These are phyloP conservation scores for Penicillium canescens DNA, from an alignment of 495 filamentous ascomycete genomes.

Conservation along the genomic window DNA sequence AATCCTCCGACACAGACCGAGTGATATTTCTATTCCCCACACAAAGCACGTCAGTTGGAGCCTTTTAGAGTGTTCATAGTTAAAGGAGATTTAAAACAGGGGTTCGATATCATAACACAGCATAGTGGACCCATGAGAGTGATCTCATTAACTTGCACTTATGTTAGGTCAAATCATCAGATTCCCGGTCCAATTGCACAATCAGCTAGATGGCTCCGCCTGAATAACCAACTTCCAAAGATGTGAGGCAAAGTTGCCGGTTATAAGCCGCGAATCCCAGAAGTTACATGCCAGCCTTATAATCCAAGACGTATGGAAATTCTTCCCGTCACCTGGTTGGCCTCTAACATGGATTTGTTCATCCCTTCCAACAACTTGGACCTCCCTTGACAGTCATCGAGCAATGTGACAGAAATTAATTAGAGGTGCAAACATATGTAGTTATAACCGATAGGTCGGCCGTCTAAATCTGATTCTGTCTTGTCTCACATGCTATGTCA, in stretches of 20 bases:
- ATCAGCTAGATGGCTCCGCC: not conserved
- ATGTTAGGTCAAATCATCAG: not conserved
- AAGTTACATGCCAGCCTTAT: conserved; percentile 11
- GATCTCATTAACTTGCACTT: not conserved
- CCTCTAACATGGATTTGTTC: not conserved
- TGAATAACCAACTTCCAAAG: not conserved
- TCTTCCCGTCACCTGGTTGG: conserved; percentile 13
- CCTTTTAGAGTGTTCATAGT: not conserved
- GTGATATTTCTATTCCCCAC: conserved; percentile 5
- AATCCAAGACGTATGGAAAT: conserved; percentile 1
- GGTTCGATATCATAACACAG: not conserved
- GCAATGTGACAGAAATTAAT: conserved; percentile 7
- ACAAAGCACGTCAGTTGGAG: conserved; percentile 5
- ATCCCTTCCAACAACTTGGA: conserved; percentile 5
- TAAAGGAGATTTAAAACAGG: not conserved
- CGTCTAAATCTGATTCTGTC: not conserved
- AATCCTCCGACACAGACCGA: conserved; percentile 7
- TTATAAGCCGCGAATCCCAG: not conserved
- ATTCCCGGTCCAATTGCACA: not conserved
- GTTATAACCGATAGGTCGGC: conserved; percentile 3
- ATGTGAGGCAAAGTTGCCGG: not conserved
- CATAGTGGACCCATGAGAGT: not conserved
- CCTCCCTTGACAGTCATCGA: conserved; percentile 7
- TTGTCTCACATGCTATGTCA: not conserved
- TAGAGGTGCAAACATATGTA: not conserved